A percentile compares a stretch with the other conserved stretches of the same genome.
These are phyloP conservation scores for Macrophomina tecta DNA, from an alignment of 2,329 filamentous ascomycete species.

Conservation along the genomic window DNA sequence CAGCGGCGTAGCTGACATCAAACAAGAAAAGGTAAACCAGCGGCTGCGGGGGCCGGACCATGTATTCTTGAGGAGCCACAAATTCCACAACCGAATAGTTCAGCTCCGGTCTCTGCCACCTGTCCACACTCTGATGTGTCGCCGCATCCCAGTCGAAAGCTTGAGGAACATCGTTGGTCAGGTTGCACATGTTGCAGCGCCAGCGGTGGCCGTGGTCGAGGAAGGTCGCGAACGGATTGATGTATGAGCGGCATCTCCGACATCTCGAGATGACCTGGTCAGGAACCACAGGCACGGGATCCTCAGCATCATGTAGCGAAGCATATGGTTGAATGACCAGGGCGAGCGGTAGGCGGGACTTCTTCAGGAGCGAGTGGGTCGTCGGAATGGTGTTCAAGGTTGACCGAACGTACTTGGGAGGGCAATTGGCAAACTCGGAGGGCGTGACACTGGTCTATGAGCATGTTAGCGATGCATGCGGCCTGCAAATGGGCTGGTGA, in stretches of 20 bases:
- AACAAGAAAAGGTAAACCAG: constrained; percentile 95
- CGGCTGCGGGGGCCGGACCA: constrained; percentile 96
- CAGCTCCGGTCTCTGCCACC: constrained; percentile 89
- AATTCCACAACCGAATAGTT: constrained; percentile 98
- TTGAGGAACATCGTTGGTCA: constrained; percentile 98
- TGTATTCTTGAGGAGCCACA: constrained; percentile 97
- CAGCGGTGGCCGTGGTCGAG: constrained; percentile 96
- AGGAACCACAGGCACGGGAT: constrained; percentile 87
- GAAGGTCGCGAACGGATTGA: constrained; percentile 97
- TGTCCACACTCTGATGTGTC: constrained; percentile 86
- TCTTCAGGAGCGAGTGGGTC: constrained; percentile 90
- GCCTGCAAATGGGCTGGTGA: background rate
- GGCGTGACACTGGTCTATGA: constrained; percentile 83
- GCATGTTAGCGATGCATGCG: constrained; percentile 47
- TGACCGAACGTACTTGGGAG: constrained; percentile 91
- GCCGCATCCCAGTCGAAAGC: constrained; percentile 98
- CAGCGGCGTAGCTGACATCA: constrained; percentile 89
- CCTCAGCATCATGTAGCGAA: constrained; percentile 89
- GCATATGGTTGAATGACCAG: constrained; percentile 96
- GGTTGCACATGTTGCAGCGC: constrained; percentile 99
- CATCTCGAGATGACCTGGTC: constrained; percentile 98
- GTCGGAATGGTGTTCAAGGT: constrained; percentile 94
- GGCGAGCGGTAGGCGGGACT: constrained; percentile 93
- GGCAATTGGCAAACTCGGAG: constrained; percentile 88
- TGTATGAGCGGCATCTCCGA: constrained; percentile 93